phyloP scores from a whole-genome alignment of 2,329 filamentous ascomycete species.

The Aspergillaceae sp. region DNA sequence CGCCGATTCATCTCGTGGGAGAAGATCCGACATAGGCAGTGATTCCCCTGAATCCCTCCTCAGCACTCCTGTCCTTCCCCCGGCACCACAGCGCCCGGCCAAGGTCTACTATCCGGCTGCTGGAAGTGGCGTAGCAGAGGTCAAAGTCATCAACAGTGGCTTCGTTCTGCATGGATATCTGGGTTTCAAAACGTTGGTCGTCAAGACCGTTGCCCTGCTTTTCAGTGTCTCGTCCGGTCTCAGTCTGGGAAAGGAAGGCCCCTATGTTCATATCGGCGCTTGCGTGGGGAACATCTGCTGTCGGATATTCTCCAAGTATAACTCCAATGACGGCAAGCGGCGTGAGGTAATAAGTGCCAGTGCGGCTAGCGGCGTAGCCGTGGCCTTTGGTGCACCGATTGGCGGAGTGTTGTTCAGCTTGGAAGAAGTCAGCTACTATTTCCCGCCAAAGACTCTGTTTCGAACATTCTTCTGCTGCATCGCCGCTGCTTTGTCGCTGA shows the following conservation, averaged over 20 bases:
- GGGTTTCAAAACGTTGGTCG: slow-evolving; percentile 72
- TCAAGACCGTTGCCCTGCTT: slow-evolving; percentile 76
- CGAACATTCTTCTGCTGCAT: slow-evolving; percentile 98
- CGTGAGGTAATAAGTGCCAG: slow-evolving; percentile 90
- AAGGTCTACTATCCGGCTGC: slow-evolving; percentile 96
- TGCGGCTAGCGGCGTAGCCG: slow-evolving; percentile 82
- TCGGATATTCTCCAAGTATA: slow-evolving; percentile 89
- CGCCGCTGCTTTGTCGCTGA: slow-evolving; percentile 76
- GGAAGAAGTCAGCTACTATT: slow-evolving; percentile 94
- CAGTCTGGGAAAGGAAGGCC: slow-evolving; percentile 88
- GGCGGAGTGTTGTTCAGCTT: slow-evolving; percentile 87
- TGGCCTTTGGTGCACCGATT: slow-evolving; percentile 85
- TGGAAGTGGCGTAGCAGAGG: slow-evolving; percentile 92
- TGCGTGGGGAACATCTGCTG: slow-evolving; percentile 94
- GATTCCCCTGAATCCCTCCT: slow-evolving; percentile 33
- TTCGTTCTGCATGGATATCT: slow-evolving; percentile 96
- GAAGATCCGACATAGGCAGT: slow-evolving; percentile 38
- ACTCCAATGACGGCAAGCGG: slow-evolving; percentile 85
- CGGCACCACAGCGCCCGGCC: slow-evolving; percentile 43
- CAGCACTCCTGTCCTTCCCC: slow-evolving; percentile 31
- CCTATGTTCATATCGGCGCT: slow-evolving; percentile 94
- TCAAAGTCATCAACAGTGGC: slow-evolving; percentile 94
- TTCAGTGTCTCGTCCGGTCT: slow-evolving; percentile 87
- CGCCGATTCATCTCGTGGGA: slow-evolving; percentile 47
- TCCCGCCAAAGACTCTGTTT: slow-evolving; percentile 94